Evolutionary conservation across 2,329 filamentous ascomycete genomes (phyloP).

Genomic region (Diplodia seriata): DNA sequence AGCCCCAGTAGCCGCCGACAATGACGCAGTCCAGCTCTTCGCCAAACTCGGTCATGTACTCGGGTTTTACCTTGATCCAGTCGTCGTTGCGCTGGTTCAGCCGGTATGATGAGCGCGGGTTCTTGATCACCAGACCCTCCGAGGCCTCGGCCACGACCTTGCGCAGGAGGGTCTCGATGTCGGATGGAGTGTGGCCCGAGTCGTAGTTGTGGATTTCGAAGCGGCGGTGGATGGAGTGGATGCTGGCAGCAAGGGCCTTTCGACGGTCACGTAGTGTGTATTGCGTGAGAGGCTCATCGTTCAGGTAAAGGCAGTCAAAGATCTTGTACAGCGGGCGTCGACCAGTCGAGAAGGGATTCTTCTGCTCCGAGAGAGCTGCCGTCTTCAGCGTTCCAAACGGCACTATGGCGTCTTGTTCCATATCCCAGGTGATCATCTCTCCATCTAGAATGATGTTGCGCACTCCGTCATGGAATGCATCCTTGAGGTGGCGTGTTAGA

Average conservation of each 20-base stretch:
- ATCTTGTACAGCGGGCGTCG: constrained; percentile 81
- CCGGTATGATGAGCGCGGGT: constrained; percentile 83
- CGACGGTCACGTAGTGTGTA: constrained; percentile 85
- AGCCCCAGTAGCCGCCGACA: constrained; percentile 91
- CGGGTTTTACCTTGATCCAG: constrained; percentile 98
- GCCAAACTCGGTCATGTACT: constrained; percentile 97
- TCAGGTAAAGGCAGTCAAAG: constrained; percentile 91
- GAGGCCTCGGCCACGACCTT: constrained; percentile 85
- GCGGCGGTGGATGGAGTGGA: constrained; percentile 74
- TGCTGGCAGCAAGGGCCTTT: constrained; percentile 73
- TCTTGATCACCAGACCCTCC: constrained; percentile 93
- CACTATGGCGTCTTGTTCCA: constrained; percentile 80
- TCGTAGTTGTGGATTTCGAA: constrained; percentile 82
- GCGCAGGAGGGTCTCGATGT: constrained; percentile 80
- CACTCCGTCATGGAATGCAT: constrained; percentile 79
- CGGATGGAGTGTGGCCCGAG: constrained; percentile 69
- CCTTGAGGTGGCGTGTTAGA: constrained; percentile 78
- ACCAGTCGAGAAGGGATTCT: constrained; percentile 70
- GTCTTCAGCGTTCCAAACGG: constrained; percentile 94
- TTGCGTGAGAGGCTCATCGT: constrained; percentile 77
- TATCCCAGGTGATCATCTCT: constrained; percentile 99
- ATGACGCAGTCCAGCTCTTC: constrained; percentile 90
- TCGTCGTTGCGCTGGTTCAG: constrained; percentile 91
- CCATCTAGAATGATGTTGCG: constrained; percentile 91
- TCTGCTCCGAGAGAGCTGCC: constrained; percentile 79